Evolutionary conservation across 1,284 basidiomycete species (phyloP).

Genomic region (Tetrapyrgos nigripes): DNA sequence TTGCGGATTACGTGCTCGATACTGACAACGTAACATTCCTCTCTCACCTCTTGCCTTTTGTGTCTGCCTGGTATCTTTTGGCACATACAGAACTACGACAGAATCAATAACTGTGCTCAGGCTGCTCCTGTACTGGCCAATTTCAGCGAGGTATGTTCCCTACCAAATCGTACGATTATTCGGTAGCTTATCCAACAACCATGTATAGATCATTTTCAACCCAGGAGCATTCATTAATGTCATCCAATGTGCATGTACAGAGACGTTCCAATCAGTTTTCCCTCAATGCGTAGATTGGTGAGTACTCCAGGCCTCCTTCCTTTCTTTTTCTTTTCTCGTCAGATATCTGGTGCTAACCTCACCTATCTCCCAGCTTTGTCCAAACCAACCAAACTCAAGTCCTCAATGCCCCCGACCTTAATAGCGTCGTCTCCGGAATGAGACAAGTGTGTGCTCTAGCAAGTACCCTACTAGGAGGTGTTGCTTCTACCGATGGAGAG

Average conservation of each 20-base stretch:
- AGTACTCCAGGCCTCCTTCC: slow-evolving; percentile 26
- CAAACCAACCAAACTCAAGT: slow-evolving; percentile 63
- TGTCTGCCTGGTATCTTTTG: no score
- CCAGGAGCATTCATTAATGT: slow-evolving; percentile 66
- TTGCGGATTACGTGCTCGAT: background rate
- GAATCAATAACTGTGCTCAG: slow-evolving; percentile 61
- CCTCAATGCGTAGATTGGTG: slow-evolving; percentile 78
- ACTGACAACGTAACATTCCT: background rate
- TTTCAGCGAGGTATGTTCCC: slow-evolving; percentile 51
- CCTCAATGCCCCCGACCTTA: slow-evolving; percentile 52
- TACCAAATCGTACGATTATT: background rate
- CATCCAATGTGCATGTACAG: slow-evolving; percentile 72
- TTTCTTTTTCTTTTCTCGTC: background rate
- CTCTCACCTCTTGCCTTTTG: no score
- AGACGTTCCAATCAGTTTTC: slow-evolving; percentile 68
- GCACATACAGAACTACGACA: slow-evolving; percentile 50
- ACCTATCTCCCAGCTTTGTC: slow-evolving; percentile 49
- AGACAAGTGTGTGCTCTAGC: slow-evolving; percentile 57
- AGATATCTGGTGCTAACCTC: background rate
- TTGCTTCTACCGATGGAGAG: slow-evolving; percentile 53
- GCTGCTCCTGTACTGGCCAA: slow-evolving; percentile 67
- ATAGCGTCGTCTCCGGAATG: slow-evolving; percentile 55
- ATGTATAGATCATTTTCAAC: slow-evolving; percentile 63
- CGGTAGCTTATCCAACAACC: background rate
- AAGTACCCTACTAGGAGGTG: slow-evolving; percentile 59